Evolutionary conservation across 495 filamentous ascomycete species (phyloP).

Genomic region (Penicillium goetzii): DNA sequence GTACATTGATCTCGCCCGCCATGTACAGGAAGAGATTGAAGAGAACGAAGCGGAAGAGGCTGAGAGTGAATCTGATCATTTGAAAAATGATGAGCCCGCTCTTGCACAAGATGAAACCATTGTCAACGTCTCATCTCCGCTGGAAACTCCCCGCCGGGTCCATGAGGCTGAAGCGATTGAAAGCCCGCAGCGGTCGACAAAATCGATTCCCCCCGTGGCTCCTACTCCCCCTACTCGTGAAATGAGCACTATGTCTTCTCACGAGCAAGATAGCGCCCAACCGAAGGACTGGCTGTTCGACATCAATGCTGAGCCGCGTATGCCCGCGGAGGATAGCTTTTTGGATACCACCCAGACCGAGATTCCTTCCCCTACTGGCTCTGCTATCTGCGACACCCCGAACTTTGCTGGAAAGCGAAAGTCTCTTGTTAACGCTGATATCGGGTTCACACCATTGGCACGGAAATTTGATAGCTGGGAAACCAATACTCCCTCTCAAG

Average conservation of each 20-base stretch:
- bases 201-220: slow-evolving; percentile 21
- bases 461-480: slow-evolving; percentile 63
- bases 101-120: slow-evolving; percentile 20
- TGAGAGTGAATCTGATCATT: slow-evolving; percentile 21
- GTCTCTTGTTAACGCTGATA: slow-evolving; percentile 31
- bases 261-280: slow-evolving; percentile 27
- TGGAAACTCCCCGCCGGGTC: slow-evolving; percentile 25
- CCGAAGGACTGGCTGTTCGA: slow-evolving; percentile 14
- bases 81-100: slow-evolving; percentile 29
- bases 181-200: slow-evolving; percentile 13
- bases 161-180: slow-evolving; percentile 20
- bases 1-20: not conserved
- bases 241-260: slow-evolving; percentile 23
- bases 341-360: slow-evolving; percentile 23
- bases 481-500: slow-evolving; percentile 54
- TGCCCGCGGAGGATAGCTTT: slow-evolving; percentile 19
- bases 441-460: slow-evolving; percentile 66
- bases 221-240: slow-evolving; percentile 22
- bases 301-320: slow-evolving; percentile 14
- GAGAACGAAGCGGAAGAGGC: slow-evolving; percentile 15
- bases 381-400: slow-evolving; percentile 32
- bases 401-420: slow-evolving; percentile 24
- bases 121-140: slow-evolving; percentile 3
- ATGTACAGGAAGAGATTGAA: slow-evolving; percentile 14
- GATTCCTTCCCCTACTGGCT: slow-evolving; percentile 26